phyloP scores from a whole-genome alignment of 179 eudicot genomes.

The Gypsophila paniculata region DNA sequence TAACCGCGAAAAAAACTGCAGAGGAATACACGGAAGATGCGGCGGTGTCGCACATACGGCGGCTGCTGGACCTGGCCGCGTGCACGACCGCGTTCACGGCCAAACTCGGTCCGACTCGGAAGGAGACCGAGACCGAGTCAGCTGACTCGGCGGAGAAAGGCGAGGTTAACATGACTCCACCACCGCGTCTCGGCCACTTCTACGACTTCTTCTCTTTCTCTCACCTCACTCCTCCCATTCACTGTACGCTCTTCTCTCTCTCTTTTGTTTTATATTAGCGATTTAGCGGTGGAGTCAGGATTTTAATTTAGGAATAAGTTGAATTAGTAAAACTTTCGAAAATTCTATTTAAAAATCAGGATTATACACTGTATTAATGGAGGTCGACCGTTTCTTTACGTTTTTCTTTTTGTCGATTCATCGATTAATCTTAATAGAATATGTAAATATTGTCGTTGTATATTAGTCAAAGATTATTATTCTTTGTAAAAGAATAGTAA shows the following conservation, averaged over 20 bases:
- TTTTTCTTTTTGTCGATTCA: no score
- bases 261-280: not conserved
- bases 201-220: conserved; percentile 87
- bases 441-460: no score
- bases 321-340: no score
- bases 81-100: conserved; percentile 60
- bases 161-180: conserved; percentile 53
- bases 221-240: conserved; percentile 72
- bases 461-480: no score
- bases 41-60: conserved; percentile 64
- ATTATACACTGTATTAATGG: no score
- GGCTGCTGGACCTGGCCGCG: conserved; percentile 80
- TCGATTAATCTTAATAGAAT: no score
- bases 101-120: conserved; percentile 28
- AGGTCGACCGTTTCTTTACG: no score
- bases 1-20: conserved; percentile 25
- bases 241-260: conserved; percentile 42
- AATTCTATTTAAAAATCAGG: no score
- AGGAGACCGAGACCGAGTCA: conserved; percentile 26
- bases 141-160: conserved; percentile 42
- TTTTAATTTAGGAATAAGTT: no score
- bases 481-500: no score
- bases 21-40: conserved; percentile 65
- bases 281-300: no score
- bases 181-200: conserved; percentile 68